These are phyloP conservation scores for Aegilops umbellulata DNA, from an alignment of 176 grass and related monocot genomes.

Conservation along the genomic window DNA sequence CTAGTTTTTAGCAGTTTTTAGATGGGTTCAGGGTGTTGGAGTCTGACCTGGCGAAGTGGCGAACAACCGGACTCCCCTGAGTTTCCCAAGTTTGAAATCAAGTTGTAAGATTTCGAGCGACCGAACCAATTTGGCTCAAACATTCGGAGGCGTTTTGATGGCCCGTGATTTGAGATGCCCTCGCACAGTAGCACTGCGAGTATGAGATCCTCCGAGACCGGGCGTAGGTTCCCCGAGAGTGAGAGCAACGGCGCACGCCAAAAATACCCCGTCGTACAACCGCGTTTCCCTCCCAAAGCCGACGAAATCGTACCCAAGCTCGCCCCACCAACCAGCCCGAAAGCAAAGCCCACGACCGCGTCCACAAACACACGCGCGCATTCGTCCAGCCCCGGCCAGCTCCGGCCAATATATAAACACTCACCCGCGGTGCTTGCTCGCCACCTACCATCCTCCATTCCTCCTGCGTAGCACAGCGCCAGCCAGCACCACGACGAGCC, in stretches of 20 bases:
- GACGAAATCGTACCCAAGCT: neutral
- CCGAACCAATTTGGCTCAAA: too few relatives aligned
- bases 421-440: neutral
- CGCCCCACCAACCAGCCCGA: neutral
- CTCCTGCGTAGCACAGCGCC: neutral
- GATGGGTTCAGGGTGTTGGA: too few relatives aligned
- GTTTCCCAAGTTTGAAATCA: too few relatives aligned
- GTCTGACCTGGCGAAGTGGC: too few relatives aligned
- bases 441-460: neutral
- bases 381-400: neutral
- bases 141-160: too few relatives aligned
- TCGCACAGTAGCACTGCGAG: too few relatives aligned
- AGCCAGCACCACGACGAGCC: neutral
- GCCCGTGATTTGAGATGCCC: too few relatives aligned
- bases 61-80: too few relatives aligned
- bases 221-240: neutral
- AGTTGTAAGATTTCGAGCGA: too few relatives aligned
- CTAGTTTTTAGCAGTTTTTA: too few relatives aligned
- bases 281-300: conserved; percentile 11
- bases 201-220: too few relatives aligned
- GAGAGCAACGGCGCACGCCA: neutral
- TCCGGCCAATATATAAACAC: conserved; percentile 16
- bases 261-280: neutral
- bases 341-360: conserved; percentile 21
- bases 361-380: neutral